A percentile compares a stretch with the other conserved stretches of the same genome.
Conservation (phyloP, 1,284 basidiomycete species). For the Macrocystidia cucumis region DNA sequence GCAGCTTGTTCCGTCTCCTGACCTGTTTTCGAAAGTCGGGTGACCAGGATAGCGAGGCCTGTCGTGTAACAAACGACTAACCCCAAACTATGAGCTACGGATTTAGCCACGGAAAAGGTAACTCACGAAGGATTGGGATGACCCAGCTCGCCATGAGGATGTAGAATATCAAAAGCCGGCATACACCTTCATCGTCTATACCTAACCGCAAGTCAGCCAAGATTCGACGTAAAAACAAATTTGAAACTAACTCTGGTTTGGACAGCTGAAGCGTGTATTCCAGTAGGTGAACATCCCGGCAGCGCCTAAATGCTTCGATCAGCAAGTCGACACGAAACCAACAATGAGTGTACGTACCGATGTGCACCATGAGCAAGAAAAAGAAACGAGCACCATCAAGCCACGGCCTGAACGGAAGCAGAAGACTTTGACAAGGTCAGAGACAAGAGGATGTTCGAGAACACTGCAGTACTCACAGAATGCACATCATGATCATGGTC, state of each 20-base stretch:
- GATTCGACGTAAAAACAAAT: conserved; percentile 2
- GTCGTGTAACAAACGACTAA: no score
- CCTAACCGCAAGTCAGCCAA: conserved; percentile 16
- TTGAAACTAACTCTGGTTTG: conserved; percentile 24
- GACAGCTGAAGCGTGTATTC: conserved; percentile 33
- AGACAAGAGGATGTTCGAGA: neutral
- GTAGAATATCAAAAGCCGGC: conserved; percentile 37
- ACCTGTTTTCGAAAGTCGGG: no score
- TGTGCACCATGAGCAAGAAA: conserved; percentile 35
- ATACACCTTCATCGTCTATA: conserved; percentile 31
- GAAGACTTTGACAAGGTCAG: conserved; percentile 24
- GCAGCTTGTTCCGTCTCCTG: no score
- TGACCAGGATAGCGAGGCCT: no score
- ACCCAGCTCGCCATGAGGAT: conserved; percentile 47
- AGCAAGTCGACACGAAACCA: neutral
- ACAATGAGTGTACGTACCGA: conserved; percentile 25
- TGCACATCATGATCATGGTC: conserved; percentile 35
- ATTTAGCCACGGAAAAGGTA: conserved; percentile 1
- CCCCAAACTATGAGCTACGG: no score
- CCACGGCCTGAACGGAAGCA: conserved; percentile 39
- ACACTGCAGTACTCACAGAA: conserved; percentile 28
- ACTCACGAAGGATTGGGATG: conserved; percentile 40
- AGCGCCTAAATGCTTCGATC: conserved; percentile 22
- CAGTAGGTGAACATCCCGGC: conserved; percentile 33
- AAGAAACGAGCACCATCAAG: conserved; percentile 41